phyloP scores from a whole-genome alignment of 164 flowering plant species.

The Umbellularia californica region DNA sequence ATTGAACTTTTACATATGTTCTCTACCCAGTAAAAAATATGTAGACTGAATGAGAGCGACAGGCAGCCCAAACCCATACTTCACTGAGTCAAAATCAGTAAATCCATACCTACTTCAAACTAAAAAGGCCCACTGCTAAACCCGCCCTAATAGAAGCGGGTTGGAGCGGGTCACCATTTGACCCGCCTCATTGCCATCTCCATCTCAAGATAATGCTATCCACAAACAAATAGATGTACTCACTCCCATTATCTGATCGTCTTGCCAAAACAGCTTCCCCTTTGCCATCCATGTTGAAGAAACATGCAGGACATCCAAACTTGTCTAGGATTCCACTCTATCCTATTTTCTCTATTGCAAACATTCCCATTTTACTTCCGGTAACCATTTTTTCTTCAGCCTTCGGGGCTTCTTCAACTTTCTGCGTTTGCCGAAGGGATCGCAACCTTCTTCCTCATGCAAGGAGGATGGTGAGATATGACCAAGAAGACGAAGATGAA shows the following conservation, averaged over 20 bases:
- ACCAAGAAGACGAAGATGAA: conserved; percentile 35
- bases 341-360: background rate
- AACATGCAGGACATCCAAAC: background rate
- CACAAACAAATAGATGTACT: background rate
- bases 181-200: too few relatives aligned
- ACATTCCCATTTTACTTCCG: background rate
- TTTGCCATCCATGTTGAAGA: background rate
- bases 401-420: background rate
- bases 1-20: too few relatives aligned
- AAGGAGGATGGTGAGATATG: conserved; percentile 47
- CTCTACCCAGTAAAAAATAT: too few relatives aligned
- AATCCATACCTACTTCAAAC: too few relatives aligned
- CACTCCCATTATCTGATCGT: background rate
- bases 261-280: background rate
- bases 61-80: too few relatives aligned
- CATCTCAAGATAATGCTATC: background rate
- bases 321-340: background rate
- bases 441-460: background rate
- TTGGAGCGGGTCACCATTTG: too few relatives aligned
- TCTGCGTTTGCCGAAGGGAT: background rate
- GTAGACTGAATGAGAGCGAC: too few relatives aligned
- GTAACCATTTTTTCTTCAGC: background rate
- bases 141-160: too few relatives aligned
- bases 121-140: too few relatives aligned
- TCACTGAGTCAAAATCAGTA: too few relatives aligned